Conservation (phyloP, 2,329 filamentous ascomycete genomes). For the Gnomoniopsis smithogilvyi region DNA sequence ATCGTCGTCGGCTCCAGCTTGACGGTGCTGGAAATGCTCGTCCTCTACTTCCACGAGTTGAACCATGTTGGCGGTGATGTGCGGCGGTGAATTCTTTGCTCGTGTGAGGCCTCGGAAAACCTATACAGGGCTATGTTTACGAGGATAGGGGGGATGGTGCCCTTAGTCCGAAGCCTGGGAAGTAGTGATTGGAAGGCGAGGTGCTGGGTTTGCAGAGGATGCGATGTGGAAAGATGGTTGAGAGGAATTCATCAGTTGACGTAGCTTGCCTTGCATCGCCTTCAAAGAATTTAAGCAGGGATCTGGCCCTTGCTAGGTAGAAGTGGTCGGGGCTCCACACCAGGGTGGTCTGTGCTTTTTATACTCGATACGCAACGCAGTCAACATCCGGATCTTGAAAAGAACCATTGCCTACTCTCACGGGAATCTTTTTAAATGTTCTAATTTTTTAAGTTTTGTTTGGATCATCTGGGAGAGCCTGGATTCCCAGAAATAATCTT, state of each 20-base stretch:
- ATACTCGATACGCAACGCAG: no score
- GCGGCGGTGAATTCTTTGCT: not conserved
- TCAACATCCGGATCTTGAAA: not conserved
- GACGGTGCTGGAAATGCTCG: slow-evolving; percentile 80
- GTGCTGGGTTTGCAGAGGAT: not conserved
- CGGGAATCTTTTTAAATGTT: no score
- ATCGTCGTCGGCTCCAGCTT: slow-evolving; percentile 70
- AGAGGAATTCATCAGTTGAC: not conserved
- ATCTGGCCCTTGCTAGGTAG: not conserved
- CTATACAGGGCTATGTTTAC: not conserved
- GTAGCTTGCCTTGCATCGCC: not conserved
- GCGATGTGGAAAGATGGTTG: not conserved
- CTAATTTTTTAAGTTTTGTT: no score
- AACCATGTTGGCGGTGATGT: slow-evolving; percentile 67
- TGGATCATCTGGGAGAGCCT: no score
- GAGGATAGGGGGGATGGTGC: not conserved
- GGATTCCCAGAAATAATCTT: no score
- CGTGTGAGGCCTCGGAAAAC: not conserved
- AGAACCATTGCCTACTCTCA: no score
- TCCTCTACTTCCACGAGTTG: slow-evolving; percentile 96
- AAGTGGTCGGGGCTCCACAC: not conserved
- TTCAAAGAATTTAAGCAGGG: not conserved
- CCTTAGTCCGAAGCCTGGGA: not conserved
- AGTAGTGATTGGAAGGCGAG: no score
- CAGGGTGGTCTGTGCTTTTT: not conserved